Evolutionary conservation across 495 filamentous ascomycete genomes (phyloP).

Genomic region (Hypomontagnella submonticulosa): DNA sequence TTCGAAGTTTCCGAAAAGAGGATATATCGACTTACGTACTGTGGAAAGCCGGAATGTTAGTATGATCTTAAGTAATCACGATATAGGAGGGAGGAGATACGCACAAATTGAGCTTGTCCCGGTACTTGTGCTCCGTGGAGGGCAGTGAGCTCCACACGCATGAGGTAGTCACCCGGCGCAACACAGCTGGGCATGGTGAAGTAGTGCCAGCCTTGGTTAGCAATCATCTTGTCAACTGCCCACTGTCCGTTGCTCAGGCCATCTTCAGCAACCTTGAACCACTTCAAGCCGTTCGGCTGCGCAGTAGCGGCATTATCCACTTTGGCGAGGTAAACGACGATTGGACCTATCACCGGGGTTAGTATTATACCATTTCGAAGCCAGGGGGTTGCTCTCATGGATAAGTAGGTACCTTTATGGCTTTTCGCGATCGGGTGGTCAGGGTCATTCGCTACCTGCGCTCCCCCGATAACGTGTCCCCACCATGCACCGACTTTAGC

Average conservation of each 20-base stretch:
- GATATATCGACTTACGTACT: too few relatives aligned
- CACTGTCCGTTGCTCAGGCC: constrained; percentile 56
- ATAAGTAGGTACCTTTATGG: constrained; percentile 55
- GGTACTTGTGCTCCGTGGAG: constrained; percentile 55
- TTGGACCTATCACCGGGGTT: constrained; percentile 49
- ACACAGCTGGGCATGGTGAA: constrained; percentile 60
- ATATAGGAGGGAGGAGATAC: too few relatives aligned
- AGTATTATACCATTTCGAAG: neutral
- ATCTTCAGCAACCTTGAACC: constrained; percentile 60
- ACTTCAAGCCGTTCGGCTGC: constrained; percentile 49
- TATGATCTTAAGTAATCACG: too few relatives aligned
- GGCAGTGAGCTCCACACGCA: constrained; percentile 64
- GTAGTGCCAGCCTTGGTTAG: constrained; percentile 58
- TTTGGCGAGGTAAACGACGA: constrained; percentile 62
- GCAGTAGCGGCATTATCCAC: constrained; percentile 58
- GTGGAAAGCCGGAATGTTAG: too few relatives aligned
- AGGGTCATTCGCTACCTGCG: constrained; percentile 54
- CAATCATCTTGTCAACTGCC: constrained; percentile 58
- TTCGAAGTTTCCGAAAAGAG: too few relatives aligned
- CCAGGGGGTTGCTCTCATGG: neutral
- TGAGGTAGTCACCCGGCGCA: constrained; percentile 60
- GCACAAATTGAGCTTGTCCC: constrained; percentile 59
- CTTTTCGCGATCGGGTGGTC: constrained; percentile 63
- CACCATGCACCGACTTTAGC: constrained; percentile 62
- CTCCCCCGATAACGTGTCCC: constrained; percentile 61